Conservation (phyloP, 768 basidiomycete genomes). For the Podaxis sp. region DNA sequence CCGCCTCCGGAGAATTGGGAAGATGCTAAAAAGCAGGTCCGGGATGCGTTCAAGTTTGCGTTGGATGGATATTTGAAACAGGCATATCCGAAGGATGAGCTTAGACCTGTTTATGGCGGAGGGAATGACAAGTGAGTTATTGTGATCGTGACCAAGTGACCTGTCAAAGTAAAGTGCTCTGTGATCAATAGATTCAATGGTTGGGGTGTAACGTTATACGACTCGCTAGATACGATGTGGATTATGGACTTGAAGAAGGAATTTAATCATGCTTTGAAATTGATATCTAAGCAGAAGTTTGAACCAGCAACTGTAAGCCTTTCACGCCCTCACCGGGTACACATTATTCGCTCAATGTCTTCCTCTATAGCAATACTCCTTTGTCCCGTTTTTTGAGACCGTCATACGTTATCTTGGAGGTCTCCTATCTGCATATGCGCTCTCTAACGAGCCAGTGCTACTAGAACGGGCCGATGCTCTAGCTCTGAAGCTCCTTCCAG, state of each 20-base stretch:
- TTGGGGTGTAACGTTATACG: conserved; percentile 68
- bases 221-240: conserved; percentile 80
- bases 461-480: conserved; percentile 69
- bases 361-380: conserved; percentile 21
- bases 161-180: neutral
- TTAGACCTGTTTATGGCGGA: conserved; percentile 43
- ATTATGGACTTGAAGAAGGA: conserved; percentile 76
- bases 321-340: neutral
- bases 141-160: neutral
- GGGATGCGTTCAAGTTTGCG: conserved; percentile 55
- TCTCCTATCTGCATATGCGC: conserved; percentile 72
- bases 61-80: conserved; percentile 50
- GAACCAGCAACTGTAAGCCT: conserved; percentile 28
- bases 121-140: conserved; percentile 48
- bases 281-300: conserved; percentile 48
- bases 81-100: conserved; percentile 56
- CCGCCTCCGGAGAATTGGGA: conserved; percentile 32
- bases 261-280: conserved; percentile 57
- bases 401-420: conserved; percentile 79
- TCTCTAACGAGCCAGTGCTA: conserved; percentile 60
- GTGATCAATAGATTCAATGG: conserved; percentile 33
- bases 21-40: conserved; percentile 44
- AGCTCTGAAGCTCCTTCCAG: conserved; percentile 59
- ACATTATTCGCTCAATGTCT: neutral
- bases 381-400: conserved; percentile 70